Percentiles rank a stretch among this genome's conserved stretches.
Conservation (phyloP, 2,329 filamentous ascomycete genomes). For the Aureobasidium subglaciale region DNA sequence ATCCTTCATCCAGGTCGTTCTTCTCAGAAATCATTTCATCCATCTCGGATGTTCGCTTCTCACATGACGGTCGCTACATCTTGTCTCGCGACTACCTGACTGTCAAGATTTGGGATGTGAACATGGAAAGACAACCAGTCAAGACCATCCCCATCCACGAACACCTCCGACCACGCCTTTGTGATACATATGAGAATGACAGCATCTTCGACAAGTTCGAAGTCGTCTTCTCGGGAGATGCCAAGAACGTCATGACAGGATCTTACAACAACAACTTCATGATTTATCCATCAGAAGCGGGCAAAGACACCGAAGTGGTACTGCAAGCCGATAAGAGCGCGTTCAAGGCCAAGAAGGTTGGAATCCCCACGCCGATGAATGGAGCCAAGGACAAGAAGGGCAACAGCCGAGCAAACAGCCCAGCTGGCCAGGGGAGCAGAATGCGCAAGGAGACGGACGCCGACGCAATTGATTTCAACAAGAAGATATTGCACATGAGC, state of each 20-base stretch:
- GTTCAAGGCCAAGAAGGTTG: constrained; percentile 99
- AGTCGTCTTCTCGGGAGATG: constrained; percentile 96
- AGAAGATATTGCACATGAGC: constrained; percentile 99
- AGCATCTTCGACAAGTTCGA: constrained; percentile 99
- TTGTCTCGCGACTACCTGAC: constrained; percentile 96
- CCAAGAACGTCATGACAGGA: constrained; percentile 98
- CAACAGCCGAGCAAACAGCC: constrained; percentile 79
- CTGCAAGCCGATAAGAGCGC: constrained; percentile 97
- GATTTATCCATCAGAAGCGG: constrained; percentile 96
- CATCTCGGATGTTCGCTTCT: constrained; percentile 97
- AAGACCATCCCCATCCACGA: constrained; percentile 99
- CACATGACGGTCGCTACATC: constrained; percentile 92
- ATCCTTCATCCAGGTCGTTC: constrained; percentile 92
- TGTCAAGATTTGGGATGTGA: constrained; percentile 99
- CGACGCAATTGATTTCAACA: constrained; percentile 99
- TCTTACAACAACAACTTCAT: constrained; percentile 99
- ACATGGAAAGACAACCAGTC: constrained; percentile 94
- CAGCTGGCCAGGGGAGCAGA: constrained; percentile 77
- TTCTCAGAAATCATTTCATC: constrained; percentile 99
- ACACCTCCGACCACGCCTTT: constrained; percentile 85
- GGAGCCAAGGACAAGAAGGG: constrained; percentile 61
- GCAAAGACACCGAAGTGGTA: constrained; percentile 95
- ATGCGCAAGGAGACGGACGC: constrained; percentile 99
- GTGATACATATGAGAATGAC: constrained; percentile 98
- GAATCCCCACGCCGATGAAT: constrained; percentile 95